Percentiles rank a stretch among this genome's conserved stretches.
phyloP scores from a whole-genome alignment of 2,329 filamentous ascomycete genomes.

The Fusarium drepaniforme region DNA sequence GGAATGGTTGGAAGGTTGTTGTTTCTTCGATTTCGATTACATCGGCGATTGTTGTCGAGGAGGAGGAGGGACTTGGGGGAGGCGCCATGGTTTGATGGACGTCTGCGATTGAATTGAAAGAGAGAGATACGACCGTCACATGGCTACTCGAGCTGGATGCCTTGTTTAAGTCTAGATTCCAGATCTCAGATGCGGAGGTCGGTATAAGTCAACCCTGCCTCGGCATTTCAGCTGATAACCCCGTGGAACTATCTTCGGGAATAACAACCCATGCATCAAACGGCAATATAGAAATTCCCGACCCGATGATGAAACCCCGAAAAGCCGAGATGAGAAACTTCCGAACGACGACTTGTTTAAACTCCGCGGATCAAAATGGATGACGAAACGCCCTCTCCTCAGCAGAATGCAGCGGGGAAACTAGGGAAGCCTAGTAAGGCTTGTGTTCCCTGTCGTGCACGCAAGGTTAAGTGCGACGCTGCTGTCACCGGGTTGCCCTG shows the following conservation, averaged over 20 bases:
- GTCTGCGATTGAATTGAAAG: neutral
- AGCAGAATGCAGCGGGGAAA: neutral
- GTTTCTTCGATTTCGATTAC: neutral
- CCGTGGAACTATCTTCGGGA: constrained; percentile 13
- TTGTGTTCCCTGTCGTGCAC: constrained; percentile 30
- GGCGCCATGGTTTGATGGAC: neutral
- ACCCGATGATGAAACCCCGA: neutral
- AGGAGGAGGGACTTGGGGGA: neutral
- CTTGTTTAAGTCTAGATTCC: neutral
- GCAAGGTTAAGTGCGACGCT: constrained; percentile 39
- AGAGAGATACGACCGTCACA: neutral
- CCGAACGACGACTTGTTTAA: neutral
- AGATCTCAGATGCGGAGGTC: neutral
- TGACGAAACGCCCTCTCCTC: neutral
- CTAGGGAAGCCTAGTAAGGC: constrained; percentile 29
- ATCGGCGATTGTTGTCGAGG: neutral
- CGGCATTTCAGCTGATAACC: neutral
- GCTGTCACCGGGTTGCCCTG: constrained; percentile 25
- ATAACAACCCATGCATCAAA: neutral
- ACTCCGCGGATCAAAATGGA: neutral
- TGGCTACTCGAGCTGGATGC: neutral
- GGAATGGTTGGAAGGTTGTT: neutral
- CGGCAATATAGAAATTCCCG: neutral
- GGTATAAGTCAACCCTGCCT: neutral
- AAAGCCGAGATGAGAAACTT: neutral